Evolutionary conservation across 768 basidiomycete species (phyloP).

Genomic region (Lactarius trivialis): DNA sequence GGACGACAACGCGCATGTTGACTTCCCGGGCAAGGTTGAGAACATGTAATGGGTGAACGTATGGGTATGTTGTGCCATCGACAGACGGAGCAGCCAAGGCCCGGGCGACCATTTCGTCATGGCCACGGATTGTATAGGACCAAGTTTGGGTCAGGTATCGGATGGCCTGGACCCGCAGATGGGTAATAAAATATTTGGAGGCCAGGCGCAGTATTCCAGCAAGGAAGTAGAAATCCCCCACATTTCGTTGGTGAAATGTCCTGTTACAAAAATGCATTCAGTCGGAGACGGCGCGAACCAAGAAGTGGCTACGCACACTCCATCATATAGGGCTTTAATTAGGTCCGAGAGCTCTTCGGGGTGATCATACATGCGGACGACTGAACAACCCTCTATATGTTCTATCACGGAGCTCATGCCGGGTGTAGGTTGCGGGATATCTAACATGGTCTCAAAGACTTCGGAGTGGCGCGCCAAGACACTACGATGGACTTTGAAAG

Average conservation of each 20-base stretch:
- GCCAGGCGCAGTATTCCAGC: conserved; percentile 52
- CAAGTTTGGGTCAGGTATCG: conserved; percentile 44
- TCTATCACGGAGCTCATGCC: conserved; percentile 27
- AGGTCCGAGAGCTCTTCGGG: conserved; percentile 44
- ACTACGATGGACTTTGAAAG: conserved; percentile 48
- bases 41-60: conserved; percentile 51
- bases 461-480: conserved; percentile 48
- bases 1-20: conserved; percentile 41
- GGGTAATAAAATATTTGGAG: conserved; percentile 52
- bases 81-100: conserved; percentile 39
- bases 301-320: conserved; percentile 37
- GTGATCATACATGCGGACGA: conserved; percentile 48
- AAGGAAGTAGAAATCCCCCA: conserved; percentile 50
- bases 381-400: conserved; percentile 41
- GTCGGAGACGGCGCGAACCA: conserved; percentile 2
- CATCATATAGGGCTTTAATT: conserved; percentile 51
- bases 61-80: conserved; percentile 47
- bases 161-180: conserved; percentile 48
- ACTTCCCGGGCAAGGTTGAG: conserved; percentile 50
- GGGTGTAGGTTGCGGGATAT: conserved; percentile 36
- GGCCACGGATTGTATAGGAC: conserved; percentile 47
- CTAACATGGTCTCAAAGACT: conserved; percentile 50
- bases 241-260: conserved; percentile 34
- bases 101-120: conserved; percentile 48
- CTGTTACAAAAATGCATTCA: conserved; percentile 26